A percentile compares a stretch with the other conserved stretches of the same genome.
These are phyloP conservation scores for Eragrostis tef DNA, from an alignment of 202 grass and related monocot species.

Conservation along the genomic window DNA sequence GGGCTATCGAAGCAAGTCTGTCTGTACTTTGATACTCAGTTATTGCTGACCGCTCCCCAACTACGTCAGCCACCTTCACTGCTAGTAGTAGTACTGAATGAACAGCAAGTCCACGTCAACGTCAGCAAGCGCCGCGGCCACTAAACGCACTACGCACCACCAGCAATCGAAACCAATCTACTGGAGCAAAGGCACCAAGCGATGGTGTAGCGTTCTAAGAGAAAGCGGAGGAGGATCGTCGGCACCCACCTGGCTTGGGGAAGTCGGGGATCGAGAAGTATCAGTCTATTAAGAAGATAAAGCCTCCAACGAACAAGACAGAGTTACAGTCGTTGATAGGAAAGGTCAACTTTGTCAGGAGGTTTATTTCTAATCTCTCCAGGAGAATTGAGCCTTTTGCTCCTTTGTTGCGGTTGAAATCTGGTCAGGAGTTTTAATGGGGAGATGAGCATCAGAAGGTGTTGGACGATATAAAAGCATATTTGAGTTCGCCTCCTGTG, in stretches of 20 bases:
- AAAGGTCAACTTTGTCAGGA: too few species aligned
- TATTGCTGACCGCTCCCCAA: neutral
- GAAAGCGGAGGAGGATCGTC: neutral
- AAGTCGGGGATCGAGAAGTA: conserved; percentile 64
- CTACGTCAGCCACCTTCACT: neutral
- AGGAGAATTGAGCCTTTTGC: too few species aligned
- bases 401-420: too few species aligned
- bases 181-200: neutral
- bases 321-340: too few species aligned
- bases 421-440: too few species aligned
- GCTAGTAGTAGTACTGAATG: neutral
- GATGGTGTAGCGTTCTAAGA: neutral
- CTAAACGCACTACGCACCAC: neutral
- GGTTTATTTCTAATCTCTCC: too few species aligned
- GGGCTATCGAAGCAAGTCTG: neutral
- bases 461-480: too few species aligned
- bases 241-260: conserved; percentile 75
- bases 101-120: neutral
- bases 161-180: neutral
- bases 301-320: too few species aligned
- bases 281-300: too few species aligned
- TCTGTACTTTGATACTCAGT: neutral
- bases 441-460: too few species aligned
- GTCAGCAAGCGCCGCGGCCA: neutral
- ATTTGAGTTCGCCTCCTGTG: too few species aligned